Conservation (phyloP, 345 rosid species). For the Eucalyptus regnans region DNA sequence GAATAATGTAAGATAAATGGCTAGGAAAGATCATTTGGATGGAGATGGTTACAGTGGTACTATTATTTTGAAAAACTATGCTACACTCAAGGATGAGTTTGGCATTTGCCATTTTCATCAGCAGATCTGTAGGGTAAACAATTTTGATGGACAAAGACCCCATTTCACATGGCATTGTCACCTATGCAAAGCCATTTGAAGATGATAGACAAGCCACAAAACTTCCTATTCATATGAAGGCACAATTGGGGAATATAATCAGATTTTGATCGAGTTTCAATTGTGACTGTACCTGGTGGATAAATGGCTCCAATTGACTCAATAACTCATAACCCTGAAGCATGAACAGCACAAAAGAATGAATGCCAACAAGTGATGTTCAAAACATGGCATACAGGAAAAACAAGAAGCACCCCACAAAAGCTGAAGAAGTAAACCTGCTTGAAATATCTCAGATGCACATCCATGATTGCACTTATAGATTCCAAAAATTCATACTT, state of each 20-base stretch:
- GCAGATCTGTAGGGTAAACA: neutral
- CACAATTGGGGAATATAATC: neutral
- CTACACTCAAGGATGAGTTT: neutral
- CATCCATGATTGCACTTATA: conserved; percentile 83
- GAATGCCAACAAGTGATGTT: neutral
- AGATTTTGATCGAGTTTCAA: neutral
- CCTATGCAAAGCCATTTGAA: neutral
- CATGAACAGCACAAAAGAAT: conserved; percentile 3
- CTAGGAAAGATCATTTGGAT: neutral
- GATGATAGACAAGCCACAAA: neutral
- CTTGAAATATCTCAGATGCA: conserved; percentile 79
- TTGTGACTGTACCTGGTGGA: conserved; percentile 51
- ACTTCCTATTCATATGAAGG: neutral
- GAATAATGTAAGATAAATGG: neutral
- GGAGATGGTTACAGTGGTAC: neutral
- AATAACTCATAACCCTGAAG: conserved; percentile 65
- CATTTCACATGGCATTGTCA: neutral
- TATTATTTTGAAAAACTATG: neutral
- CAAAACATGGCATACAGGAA: neutral
- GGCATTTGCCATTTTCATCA: neutral
- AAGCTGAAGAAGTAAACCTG: conserved; percentile 32
- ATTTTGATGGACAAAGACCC: neutral
- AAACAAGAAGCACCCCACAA: neutral
- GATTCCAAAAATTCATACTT: conserved; percentile 88
- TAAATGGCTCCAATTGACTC: conserved; percentile 71